Percentiles rank a stretch among this genome's conserved stretches.
These are phyloP conservation scores for Puccinellia tenuiflora DNA, from an alignment of 176 grass and related monocot species.

Conservation along the genomic window DNA sequence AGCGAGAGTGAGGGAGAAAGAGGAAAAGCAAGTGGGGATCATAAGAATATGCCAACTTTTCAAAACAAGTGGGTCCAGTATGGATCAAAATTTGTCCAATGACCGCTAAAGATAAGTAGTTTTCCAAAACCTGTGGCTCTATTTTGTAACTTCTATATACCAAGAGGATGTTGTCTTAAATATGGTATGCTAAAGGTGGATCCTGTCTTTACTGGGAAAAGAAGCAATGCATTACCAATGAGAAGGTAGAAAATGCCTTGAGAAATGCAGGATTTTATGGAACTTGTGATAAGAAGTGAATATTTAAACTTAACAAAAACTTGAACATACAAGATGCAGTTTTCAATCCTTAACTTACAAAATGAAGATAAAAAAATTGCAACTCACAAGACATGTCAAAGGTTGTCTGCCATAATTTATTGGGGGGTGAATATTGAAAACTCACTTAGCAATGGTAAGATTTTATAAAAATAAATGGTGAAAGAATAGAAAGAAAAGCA, in stretches of 20 bases:
- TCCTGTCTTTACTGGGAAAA: constrained; percentile 36
- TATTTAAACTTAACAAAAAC: neutral
- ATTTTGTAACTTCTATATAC: constrained; percentile 31
- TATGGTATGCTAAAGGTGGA: constrained; percentile 32
- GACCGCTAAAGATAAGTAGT: constrained; percentile 42
- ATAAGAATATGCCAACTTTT: constrained; percentile 55
- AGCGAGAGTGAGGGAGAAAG: constrained; percentile 3
- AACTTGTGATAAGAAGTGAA: constrained; percentile 7
- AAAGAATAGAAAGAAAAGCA: constrained; percentile 9
- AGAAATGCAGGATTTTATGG: constrained; percentile 19
- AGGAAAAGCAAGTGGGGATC: constrained; percentile 41
- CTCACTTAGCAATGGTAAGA: neutral
- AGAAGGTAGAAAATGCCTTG: constrained; percentile 8
- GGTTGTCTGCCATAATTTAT: neutral
- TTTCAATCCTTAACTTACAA: constrained; percentile 3
- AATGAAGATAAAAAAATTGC: neutral
- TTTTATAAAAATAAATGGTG: neutral
- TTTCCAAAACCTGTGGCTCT: constrained; percentile 43
- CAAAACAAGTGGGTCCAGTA: constrained; percentile 25
- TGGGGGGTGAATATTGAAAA: neutral
- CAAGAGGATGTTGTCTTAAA: constrained; percentile 41
- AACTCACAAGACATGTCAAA: neutral
- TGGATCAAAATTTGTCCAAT: constrained; percentile 36
- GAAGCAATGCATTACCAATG: constrained; percentile 6
- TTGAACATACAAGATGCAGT: neutral